A percentile compares a stretch with the other conserved stretches of the same genome.
phyloP scores from a whole-genome alignment of 257 asterid species.

The Petunia axillaris region DNA sequence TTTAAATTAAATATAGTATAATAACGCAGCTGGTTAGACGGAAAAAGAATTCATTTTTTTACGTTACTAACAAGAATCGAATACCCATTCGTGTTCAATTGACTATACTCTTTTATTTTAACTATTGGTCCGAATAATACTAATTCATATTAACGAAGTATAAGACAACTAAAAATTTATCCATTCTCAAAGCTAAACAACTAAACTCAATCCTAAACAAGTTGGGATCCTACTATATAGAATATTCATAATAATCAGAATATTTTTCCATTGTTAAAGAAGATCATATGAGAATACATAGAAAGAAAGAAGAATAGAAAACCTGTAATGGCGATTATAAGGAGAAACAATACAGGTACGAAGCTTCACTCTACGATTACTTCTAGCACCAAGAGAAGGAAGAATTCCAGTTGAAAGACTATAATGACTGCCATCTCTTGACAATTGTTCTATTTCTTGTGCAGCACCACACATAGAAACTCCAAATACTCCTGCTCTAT shows the following conservation, averaged over 20 bases:
- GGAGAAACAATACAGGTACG: constrained; percentile 44
- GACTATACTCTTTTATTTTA: too few relatives aligned
- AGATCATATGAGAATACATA: neutral
- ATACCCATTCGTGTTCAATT: too few relatives aligned
- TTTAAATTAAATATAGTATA: too few relatives aligned
- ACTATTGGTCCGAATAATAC: too few relatives aligned
- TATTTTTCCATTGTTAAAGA: neutral
- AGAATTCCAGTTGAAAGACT: constrained; percentile 53
- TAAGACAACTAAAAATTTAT: neutral
- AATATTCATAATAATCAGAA: neutral
- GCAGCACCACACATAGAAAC: constrained; percentile 54
- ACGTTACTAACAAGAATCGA: too few relatives aligned
- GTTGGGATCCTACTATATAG: neutral
- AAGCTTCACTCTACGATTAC: constrained; percentile 51
- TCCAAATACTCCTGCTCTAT: constrained; percentile 34
- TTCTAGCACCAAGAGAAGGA: constrained; percentile 62
- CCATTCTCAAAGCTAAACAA: neutral
- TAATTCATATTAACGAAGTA: too few relatives aligned
- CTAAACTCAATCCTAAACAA: neutral
- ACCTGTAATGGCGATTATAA: constrained; percentile 55
- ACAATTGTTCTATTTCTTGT: constrained; percentile 47
- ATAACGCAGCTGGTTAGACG: too few relatives aligned
- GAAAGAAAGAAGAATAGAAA: neutral
- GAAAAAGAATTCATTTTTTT: too few relatives aligned
- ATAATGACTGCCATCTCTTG: constrained; percentile 53